Percentiles rank a stretch among this genome's conserved stretches.
Evolutionary conservation across 2,329 filamentous ascomycete genomes (phyloP).

Genomic region (Beauveria medogensis): DNA sequence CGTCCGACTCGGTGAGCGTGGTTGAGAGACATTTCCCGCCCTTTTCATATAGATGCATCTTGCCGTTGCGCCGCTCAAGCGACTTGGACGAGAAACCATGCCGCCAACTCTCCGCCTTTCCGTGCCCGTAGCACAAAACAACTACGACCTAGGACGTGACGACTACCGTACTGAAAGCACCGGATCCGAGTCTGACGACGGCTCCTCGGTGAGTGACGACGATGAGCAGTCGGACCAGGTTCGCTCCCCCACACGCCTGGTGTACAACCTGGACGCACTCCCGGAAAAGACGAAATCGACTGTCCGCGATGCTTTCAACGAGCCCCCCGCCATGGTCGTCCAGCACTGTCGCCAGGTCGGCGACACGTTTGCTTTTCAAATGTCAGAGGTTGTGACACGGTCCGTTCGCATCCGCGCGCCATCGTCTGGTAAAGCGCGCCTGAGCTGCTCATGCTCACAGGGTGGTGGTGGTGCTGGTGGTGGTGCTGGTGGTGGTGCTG

Average conservation of each 20-base stretch:
- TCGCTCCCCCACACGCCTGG: conserved; percentile 31
- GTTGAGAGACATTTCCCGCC: not conserved
- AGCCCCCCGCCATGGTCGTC: conserved; percentile 41
- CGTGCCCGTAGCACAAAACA: not conserved
- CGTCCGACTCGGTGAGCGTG: not conserved
- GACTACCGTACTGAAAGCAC: conserved; percentile 14
- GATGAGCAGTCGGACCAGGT: conserved; percentile 23
- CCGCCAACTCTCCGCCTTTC: conserved; percentile 3
- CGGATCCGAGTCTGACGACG: conserved; percentile 20
- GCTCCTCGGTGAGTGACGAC: conserved; percentile 23
- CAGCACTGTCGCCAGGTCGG: conserved; percentile 41
- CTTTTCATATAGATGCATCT: not conserved
- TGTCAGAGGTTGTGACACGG: conserved; percentile 45
- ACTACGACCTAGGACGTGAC: not conserved
- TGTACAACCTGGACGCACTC: conserved; percentile 33
- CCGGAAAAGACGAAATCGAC: conserved; percentile 27
- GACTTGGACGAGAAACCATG: conserved; percentile 5
- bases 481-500: conserved; percentile 8
- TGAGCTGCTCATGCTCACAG: conserved; percentile 39
- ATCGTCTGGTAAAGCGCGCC: conserved; percentile 29
- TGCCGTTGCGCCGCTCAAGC: not conserved
- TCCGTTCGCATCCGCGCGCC: conserved; percentile 41
- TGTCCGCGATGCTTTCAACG: conserved; percentile 37
- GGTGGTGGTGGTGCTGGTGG: not conserved
- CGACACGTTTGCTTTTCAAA: conserved; percentile 46